These are phyloP conservation scores for Phytophthora parvispora DNA, from an alignment of 352 stramenopile species.

Conservation along the genomic window DNA sequence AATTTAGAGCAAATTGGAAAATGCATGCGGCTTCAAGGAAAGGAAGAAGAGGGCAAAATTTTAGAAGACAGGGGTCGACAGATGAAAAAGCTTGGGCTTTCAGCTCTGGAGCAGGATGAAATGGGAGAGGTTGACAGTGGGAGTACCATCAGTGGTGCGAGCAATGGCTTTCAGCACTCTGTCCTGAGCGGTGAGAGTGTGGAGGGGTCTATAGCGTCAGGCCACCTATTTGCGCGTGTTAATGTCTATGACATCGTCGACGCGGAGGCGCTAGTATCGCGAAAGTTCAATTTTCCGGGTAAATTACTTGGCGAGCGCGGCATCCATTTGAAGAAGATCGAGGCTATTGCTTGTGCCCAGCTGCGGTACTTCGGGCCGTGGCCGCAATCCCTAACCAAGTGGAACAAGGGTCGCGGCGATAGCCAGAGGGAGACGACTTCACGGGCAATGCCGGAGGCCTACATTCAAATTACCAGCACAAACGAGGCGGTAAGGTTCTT, in stretches of 20 bases:
- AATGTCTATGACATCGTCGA: conserved; percentile 51
- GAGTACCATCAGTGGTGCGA: conserved; percentile 27
- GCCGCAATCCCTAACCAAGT: conserved; percentile 31
- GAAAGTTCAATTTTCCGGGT: conserved; percentile 71
- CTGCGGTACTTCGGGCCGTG: conserved; percentile 63
- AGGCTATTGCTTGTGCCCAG: conserved; percentile 63
- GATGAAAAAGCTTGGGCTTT: conserved; percentile 72
- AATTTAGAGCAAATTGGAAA: conserved; percentile 85
- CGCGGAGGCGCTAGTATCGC: conserved; percentile 53
- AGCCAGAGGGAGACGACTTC: conserved; percentile 14
- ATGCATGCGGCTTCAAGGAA: conserved; percentile 64
- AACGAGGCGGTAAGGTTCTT: conserved; percentile 52
- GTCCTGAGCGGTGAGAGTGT: conserved; percentile 29
- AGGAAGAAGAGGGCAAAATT: conserved; percentile 67
- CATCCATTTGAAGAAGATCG: conserved; percentile 74
- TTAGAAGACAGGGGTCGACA: conserved; percentile 65
- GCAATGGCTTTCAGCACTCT: conserved; percentile 34
- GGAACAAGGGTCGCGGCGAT: conserved; percentile 25
- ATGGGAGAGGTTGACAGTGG: conserved; percentile 22
- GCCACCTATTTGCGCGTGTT: conserved; percentile 38
- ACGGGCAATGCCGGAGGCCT: conserved; percentile 36
- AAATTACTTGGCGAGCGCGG: conserved; percentile 72
- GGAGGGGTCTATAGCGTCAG: conserved; percentile 31
- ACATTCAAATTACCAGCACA: conserved; percentile 65
- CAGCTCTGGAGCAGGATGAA: conserved; percentile 44